Base-by-base conservation (phyloP, 129 eudicot species). In the Artemisia argyi region DNA sequence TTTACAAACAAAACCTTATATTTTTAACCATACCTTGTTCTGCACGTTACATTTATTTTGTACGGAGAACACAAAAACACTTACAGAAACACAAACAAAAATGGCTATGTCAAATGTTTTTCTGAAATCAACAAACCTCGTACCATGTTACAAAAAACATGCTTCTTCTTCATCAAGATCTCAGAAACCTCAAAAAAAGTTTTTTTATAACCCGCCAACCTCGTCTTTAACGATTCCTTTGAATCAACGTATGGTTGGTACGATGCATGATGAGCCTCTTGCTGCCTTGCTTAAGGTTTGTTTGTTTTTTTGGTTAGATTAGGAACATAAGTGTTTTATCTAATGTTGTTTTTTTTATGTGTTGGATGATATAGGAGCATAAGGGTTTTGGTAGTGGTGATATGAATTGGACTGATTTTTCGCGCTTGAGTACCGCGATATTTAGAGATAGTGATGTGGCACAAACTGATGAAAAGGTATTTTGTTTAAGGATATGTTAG, bases 281-380 rank as follows among this genome's bases (percentile, higher is more conserved):
- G 57, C 66, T 59, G 73, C 79, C 42, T 73, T 76, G 11, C 0
- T 76, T 58, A 76, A 76, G 80, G 80, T 76, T 3, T 11, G 5
- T 15, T 57, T 42, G 26, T 39, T 5, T 53, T 39, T 30, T 12
- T 11, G 9, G 2, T 50, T 2, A 28, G 17, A 4, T 12, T 47
- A 71, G 81, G 81, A 63, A 30, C 75, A 60, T 14, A 60, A 59
- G 72, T 28, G 18, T 54, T 54, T 39, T 65, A 28, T 28, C 32
- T 54, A 42, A 44, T 42, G 6, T 8, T 74, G n/a, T n/a, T n/a
- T n/a, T n/a, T n/a, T n/a, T n/a, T n/a, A n/a, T n/a, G 57, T 63
- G 5, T 50, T 2, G 16, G 50, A 4, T 12, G 16, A 44, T 60
- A 2, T 47, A 71, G 81, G 81, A 63, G 51, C 80, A 69, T 19